These are phyloP conservation scores for Asclepias syriaca DNA, from an alignment of 257 asterid species.

Conservation along the genomic window DNA sequence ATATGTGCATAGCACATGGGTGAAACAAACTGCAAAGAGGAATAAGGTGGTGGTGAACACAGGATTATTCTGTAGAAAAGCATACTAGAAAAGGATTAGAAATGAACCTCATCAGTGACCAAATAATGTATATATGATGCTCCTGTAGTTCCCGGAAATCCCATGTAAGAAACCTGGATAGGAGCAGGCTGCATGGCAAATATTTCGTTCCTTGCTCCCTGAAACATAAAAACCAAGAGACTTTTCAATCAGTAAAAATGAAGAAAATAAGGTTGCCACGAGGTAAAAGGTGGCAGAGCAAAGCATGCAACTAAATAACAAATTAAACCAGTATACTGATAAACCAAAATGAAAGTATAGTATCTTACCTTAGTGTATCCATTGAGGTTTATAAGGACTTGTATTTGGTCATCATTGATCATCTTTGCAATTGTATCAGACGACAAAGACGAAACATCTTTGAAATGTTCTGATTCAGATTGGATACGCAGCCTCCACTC, in stretches of 20 bases:
- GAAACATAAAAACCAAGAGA: constrained; percentile 12
- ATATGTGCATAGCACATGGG: constrained; percentile 72
- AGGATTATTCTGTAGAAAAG: constrained; percentile 4
- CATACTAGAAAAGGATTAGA: constrained; percentile 1
- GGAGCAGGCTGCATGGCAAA: constrained; percentile 99
- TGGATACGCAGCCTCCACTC: constrained; percentile 95
- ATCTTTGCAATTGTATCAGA: constrained; percentile 89
- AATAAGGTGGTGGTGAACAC: background rate
- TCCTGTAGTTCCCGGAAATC: constrained; percentile 99
- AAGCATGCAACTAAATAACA: background rate
- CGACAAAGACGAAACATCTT: constrained; percentile 85
- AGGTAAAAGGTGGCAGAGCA: background rate
- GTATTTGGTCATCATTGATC: constrained; percentile 90
- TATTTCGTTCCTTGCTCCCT: constrained; percentile 99
- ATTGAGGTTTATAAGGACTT: constrained; percentile 89
- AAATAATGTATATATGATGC: constrained; percentile 85
- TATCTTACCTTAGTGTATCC: constrained; percentile 86
- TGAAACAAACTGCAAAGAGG: constrained; percentile 75
- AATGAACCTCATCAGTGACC: constrained; percentile 87
- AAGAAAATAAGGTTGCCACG: background rate
- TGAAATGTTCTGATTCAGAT: constrained; percentile 87
- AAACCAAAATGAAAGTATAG: background rate
- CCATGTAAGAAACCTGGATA: constrained; percentile 99
- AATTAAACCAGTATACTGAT: background rate
- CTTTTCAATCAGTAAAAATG: background rate